A percentile compares a stretch with the other conserved stretches of the same genome.
Conservation (phyloP, 1,139 yeast species). For the Hemisphaericaspora lyxosophila region DNA sequence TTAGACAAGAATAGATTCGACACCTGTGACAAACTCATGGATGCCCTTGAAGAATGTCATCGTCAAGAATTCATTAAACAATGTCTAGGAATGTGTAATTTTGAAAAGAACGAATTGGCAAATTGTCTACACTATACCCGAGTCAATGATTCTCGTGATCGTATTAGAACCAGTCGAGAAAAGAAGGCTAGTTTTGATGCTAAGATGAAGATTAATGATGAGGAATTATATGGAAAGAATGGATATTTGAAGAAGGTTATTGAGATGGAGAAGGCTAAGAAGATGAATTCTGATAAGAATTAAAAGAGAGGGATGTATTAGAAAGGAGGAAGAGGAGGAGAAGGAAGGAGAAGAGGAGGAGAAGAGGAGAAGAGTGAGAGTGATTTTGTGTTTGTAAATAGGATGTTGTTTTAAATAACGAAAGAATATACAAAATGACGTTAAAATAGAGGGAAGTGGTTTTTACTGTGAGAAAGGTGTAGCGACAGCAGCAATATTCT, state of each 20-base stretch:
- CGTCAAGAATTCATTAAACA: conserved; percentile 65
- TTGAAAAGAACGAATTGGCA: conserved; percentile 74
- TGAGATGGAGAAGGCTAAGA: conserved; percentile 28
- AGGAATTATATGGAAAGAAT: conserved; percentile 80
- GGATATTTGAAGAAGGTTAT: conserved; percentile 67
- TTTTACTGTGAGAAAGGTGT: not conserved
- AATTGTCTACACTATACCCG: conserved; percentile 81
- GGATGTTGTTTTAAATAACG: not conserved
- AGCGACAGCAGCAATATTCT: no score
- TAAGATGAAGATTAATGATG: conserved; percentile 62
- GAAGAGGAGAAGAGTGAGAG: no score
- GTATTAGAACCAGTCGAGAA: conserved; percentile 57
- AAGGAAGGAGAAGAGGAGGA: not conserved
- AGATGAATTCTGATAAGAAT: not conserved
- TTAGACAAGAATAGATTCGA: conserved; percentile 46
- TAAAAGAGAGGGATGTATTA: not conserved
- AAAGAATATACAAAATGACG: not conserved
- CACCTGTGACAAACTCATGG: conserved; percentile 76
- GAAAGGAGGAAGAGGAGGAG: not conserved
- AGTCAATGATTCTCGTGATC: conserved; percentile 61
- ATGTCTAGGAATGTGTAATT: conserved; percentile 84
- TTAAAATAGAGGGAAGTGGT: not conserved
- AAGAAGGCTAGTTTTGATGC: conserved; percentile 55
- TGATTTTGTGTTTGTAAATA: conserved; percentile 1
- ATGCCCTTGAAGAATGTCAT: conserved; percentile 90